These are phyloP conservation scores for Triticum aestivum DNA, from an alignment of 176 grass and related monocot species.

Conservation along the genomic window DNA sequence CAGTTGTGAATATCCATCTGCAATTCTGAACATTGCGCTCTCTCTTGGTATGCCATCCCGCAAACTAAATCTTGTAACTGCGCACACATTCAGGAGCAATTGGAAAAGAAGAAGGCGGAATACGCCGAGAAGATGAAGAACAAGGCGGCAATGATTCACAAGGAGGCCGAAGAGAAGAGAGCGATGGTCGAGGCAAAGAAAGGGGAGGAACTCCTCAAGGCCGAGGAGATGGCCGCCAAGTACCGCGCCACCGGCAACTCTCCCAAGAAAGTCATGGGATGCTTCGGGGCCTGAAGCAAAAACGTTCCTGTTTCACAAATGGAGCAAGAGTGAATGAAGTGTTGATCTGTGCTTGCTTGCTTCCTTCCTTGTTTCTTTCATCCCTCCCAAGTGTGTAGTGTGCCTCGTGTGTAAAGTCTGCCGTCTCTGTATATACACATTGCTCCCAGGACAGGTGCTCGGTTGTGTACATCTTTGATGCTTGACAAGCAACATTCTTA, in stretches of 20 bases:
- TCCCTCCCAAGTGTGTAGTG: slow-evolving; percentile 33
- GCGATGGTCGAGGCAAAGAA: slow-evolving; percentile 68
- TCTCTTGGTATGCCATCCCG: neutral
- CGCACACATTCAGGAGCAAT: slow-evolving; percentile 58
- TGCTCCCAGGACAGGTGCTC: slow-evolving; percentile 46
- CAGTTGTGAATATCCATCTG: neutral
- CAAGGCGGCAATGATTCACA: slow-evolving; percentile 72
- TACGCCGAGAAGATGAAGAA: slow-evolving; percentile 96
- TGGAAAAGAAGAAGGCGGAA: slow-evolving; percentile 94
- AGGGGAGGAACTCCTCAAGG: slow-evolving; percentile 75
- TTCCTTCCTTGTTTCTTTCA: neutral
- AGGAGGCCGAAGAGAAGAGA: slow-evolving; percentile 87
- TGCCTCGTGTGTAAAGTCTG: slow-evolving; percentile 57
- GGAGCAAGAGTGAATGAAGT: neutral
- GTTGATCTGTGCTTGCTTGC: slow-evolving; percentile 18
- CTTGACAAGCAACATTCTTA: slow-evolving; percentile 57
- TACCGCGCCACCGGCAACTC: slow-evolving; percentile 70
- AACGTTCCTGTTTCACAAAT: neutral
- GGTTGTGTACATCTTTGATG: slow-evolving; percentile 68
- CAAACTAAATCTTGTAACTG: slow-evolving; percentile 3
- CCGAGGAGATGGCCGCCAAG: slow-evolving; percentile 79
- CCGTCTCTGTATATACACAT: slow-evolving; percentile 63
- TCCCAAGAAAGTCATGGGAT: slow-evolving; percentile 88
- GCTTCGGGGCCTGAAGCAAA: slow-evolving; percentile 63
- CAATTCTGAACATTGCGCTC: neutral